Base-by-base conservation (phyloP, 495 filamentous ascomycete genomes). In the Podospora didyma region DNA sequence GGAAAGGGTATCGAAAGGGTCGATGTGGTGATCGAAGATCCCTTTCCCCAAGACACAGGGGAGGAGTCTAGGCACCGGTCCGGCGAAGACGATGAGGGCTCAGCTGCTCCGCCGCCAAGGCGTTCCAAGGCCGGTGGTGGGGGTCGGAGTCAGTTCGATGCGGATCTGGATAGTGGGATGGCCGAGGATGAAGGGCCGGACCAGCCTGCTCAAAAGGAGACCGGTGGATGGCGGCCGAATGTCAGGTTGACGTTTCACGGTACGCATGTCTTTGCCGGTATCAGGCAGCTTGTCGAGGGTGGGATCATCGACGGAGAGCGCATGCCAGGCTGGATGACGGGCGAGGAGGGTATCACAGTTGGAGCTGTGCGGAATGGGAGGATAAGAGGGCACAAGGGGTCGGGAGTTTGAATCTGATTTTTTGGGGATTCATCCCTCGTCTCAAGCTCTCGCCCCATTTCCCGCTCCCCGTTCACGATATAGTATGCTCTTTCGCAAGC, bases 301-400 rank as follows among this genome's bases (percentile, higher is more conserved):
- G 90, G 89, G 0, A 75, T 89, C 14, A 69, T 94, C 12, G 83
- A 92, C 62, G 87, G 88, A 0, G 79, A 83, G 68, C 79, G 74
- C 21, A 92, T 95, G 84, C 90, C 90, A 0, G 88, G 89, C 0
- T 96, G 91, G 91, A 87, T 95, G 86, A 92, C 89, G 1, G 91
- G 91, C 1, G 89, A 95, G 63, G 90, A 89, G 20, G 88, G 84
- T 0, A 84, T 95, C 3, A 92, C 86, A 59, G 71, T 85, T 44
- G 89, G 87, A 1, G 78, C 80, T 41, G 82, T 95, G 0, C 80
- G 76, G 51, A 63, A 78, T 44, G 88, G 89, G 3, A 80, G 79
- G 61, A 84, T 83, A 55, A 66, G 66, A 39, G 80, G 79, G 2
- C 65, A 73, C 52, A 78, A 71, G 53, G 78, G 78, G 6, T 77